These are phyloP conservation scores for Kodamaea anthophila DNA, from an alignment of 1,139 yeast genomes.

Conservation along the genomic window DNA sequence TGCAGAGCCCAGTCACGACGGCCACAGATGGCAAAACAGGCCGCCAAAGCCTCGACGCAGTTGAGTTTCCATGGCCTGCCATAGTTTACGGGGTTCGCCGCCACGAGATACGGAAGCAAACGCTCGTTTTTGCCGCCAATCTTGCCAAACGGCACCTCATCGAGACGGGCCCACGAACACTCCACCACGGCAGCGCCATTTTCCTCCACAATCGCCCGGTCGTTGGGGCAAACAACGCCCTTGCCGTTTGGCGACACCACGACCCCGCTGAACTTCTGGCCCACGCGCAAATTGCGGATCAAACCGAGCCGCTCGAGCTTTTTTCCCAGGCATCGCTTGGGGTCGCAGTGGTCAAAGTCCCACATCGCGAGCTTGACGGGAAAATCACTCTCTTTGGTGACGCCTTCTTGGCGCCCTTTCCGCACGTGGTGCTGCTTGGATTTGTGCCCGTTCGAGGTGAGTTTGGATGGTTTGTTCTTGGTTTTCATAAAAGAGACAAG, in stretches of 20 bases:
- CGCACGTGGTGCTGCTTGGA: slow-evolving; percentile 48
- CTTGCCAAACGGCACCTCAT: slow-evolving; percentile 87
- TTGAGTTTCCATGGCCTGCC: slow-evolving; percentile 95
- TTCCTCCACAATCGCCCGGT: slow-evolving; percentile 66
- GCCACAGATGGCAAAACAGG: slow-evolving; percentile 93
- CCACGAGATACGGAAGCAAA: slow-evolving; percentile 83
- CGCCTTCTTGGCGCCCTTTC: slow-evolving; percentile 41
- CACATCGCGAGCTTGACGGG: slow-evolving; percentile 81
- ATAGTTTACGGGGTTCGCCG: slow-evolving; percentile 95
- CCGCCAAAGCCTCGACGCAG: slow-evolving; percentile 97
- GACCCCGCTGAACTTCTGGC: slow-evolving; percentile 86
- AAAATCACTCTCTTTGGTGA: slow-evolving; percentile 22
- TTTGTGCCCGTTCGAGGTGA: slow-evolving; percentile 53
- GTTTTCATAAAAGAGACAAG: no score
- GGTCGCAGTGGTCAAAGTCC: slow-evolving; percentile 98
- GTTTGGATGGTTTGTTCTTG: slow-evolving; percentile 21
- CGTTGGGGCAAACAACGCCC: slow-evolving; percentile 87
- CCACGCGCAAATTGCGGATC: slow-evolving; percentile 71
- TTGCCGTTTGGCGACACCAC: slow-evolving; percentile 93
- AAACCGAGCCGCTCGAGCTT: slow-evolving; percentile 84
- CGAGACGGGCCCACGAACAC: slow-evolving; percentile 96
- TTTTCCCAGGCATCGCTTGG: slow-evolving; percentile 95
- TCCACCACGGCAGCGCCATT: slow-evolving; percentile 95
- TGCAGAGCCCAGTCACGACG: slow-evolving; percentile 83
- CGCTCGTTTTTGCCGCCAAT: slow-evolving; percentile 92